Evolutionary conservation across 176 grass and related monocot genomes (phyloP), one percentile per base, ranked within the genome.

Genomic region (Dactylis glomerata): DNA sequence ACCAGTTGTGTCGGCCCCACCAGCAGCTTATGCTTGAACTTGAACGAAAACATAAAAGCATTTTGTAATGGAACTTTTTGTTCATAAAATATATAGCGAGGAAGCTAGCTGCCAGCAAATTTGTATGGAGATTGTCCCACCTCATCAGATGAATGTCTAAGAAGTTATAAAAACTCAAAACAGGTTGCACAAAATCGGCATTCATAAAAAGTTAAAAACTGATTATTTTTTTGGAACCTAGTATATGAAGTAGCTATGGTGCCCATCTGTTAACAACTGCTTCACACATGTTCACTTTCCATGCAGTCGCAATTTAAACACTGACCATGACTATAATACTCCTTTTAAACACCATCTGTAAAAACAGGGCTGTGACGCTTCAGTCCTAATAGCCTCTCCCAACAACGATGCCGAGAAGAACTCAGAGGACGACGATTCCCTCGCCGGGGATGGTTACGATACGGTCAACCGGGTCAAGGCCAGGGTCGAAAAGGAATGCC

Each of bases 391-490:
- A 56, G 49, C 92, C 34, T 77, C 90, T 58, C 78, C 27, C 2
- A 50, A 51, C 5, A 20, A 70, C 15, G 92, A 97, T 42, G 90
- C 95, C 16, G 92, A 97, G 92, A 97, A 93, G 88, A 89, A 97
- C 50, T 87, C 95, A 2, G 2, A 57, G 1, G 95, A 97, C 86
- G 88, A 97, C 75, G 42, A 84, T 28, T 97, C 95, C 36, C 92
- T 97, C 81, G 95, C 96, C 40, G 96, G 96, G 23, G 96, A 97
- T 33, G 95, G 95, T 54, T 97, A 92, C 45, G 95, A 97, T 88
- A 91, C 90, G 0, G 72, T 97, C 62, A 77, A 93, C 55, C 83
- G 77, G 22, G 89, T 78, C 41, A 97, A 94, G 72, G 22, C 55
- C 6, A 92, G 81, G 10, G 95, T 97, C 68, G 95, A 97, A 82